phyloP scores from a whole-genome alignment of 495 filamentous ascomycete species.

The Neurospora tetrasperma region DNA sequence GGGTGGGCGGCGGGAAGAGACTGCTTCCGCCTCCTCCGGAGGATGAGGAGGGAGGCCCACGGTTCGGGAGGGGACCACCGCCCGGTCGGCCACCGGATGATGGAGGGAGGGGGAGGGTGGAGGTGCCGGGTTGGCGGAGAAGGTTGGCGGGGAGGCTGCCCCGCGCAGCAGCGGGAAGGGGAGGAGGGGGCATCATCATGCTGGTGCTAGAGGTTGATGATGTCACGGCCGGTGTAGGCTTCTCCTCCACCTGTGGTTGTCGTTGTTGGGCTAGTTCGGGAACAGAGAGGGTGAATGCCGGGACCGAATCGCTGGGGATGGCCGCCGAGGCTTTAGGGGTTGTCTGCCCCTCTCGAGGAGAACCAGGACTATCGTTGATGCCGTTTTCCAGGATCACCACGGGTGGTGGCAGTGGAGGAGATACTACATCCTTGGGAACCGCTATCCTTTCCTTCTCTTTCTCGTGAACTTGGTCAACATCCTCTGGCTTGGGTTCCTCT shows the following conservation, averaged over 20 bases:
- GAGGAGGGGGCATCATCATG: slow-evolving; percentile 23
- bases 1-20: slow-evolving; percentile 38
- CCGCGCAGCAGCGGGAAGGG: slow-evolving; percentile 12
- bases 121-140: slow-evolving; percentile 3
- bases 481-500: background rate
- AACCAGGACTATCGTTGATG: slow-evolving; percentile 5
- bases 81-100: background rate
- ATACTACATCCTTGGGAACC: slow-evolving; percentile 1
- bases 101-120: slow-evolving; percentile 6
- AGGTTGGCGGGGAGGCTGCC: slow-evolving; percentile 17
- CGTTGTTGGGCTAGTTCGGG: slow-evolving; percentile 10
- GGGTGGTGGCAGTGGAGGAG: background rate
- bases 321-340: slow-evolving; percentile 31
- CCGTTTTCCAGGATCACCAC: background rate
- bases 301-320: slow-evolving; percentile 14
- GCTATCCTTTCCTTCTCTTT: background rate
- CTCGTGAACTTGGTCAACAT: background rate
- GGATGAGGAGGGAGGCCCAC: slow-evolving; percentile 14
- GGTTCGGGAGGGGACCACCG: slow-evolving; percentile 23
- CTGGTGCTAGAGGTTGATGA: slow-evolving; percentile 19
- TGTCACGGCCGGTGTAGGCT: background rate
- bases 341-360: slow-evolving; percentile 22
- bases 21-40: slow-evolving; percentile 15
- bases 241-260: background rate
- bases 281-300: slow-evolving; percentile 32